These are phyloP conservation scores for Pseudonitzschia delicatissima DNA, from an alignment of 108 stramenopile genomes.

Conservation along the genomic window DNA sequence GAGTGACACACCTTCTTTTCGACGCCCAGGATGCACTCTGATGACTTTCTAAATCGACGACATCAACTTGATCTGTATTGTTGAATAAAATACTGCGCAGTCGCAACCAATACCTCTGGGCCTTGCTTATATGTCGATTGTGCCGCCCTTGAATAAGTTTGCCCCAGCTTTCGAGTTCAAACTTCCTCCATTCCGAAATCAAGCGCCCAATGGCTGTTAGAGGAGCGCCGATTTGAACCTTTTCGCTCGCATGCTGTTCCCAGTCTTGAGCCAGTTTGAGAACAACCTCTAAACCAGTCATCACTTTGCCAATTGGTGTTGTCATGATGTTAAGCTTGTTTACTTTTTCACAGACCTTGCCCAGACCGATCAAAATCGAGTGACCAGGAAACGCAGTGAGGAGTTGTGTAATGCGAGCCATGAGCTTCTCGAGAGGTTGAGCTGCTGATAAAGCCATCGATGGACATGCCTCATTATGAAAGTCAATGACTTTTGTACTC, in stretches of 20 bases:
- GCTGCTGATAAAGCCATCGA: conserved; percentile 67
- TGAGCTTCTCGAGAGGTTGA: conserved; percentile 53
- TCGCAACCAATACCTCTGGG: conserved; percentile 58
- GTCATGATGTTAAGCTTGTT: conserved; percentile 57
- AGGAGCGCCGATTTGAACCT: conserved; percentile 71
- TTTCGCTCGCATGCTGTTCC: conserved; percentile 92
- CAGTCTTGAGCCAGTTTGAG: conserved; percentile 92
- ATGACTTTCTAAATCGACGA: neutral
- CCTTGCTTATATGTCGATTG: conserved; percentile 38
- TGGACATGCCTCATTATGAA: conserved; percentile 79
- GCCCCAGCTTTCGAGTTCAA: conserved; percentile 94
- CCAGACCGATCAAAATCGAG: conserved; percentile 72
- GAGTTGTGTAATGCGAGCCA: conserved; percentile 69
- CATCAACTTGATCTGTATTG: no score
- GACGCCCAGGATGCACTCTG: neutral
- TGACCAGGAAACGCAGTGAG: conserved; percentile 90
- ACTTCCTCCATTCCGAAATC: conserved; percentile 89
- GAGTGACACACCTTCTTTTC: conserved; percentile 18
- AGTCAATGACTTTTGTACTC: conserved; percentile 42
- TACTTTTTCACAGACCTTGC: conserved; percentile 70
- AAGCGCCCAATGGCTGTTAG: conserved; percentile 66
- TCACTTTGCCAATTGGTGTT: conserved; percentile 81
- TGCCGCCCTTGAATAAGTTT: conserved; percentile 54
- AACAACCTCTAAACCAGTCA: conserved; percentile 90
- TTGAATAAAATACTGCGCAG: conserved; percentile 42